Base-by-base conservation (phyloP, 2,329 filamentous ascomycete genomes). In the Ceratocystis cacaofunesta region DNA sequence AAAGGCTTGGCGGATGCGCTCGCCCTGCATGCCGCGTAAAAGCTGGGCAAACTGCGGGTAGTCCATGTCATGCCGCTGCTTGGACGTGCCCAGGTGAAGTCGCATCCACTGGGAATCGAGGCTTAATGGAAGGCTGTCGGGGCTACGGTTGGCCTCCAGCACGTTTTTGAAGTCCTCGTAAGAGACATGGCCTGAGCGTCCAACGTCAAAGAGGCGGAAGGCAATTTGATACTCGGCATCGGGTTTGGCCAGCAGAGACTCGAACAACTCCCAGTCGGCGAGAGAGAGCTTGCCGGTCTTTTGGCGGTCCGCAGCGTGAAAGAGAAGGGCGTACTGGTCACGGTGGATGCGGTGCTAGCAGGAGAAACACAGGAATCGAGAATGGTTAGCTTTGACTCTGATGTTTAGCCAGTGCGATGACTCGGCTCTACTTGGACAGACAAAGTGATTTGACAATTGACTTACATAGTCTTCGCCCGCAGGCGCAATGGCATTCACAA, bases 171-270 rank as follows among this genome's bases (percentile, higher is more conserved):
- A 92, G 71, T 91, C 85, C 48, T 95, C 88, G 73, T 92, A 96
- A 74, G 92, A 92, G 72, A 99, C 90, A 61, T 83, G 83, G 68
- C 94, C 94, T 22, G 85, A 88, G 68, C 89, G 84, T 63, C 92
- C 86, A 71, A 90, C 82, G 73, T 97, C 92, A 76, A 99, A 99
- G 65, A 99, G 83, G 71, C 94, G 89, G 78, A 97, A 99, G 17
- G 94, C 92, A 71, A 99, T 96, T 76, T 97, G 92, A 78, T 99
- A 99, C 78, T 99, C 94, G 75, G 94, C 94, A 73, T 97, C 94
- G 68, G 94, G 89, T 78, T 96, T 97, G 70, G 82, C 82, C 67
- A 99, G 85, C 69, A 99, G 83, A 78, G 95, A 95, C 78, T 96
- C 90, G 76, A 97, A 99, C 69, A 88, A 87, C 60, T 83, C 85